phyloP scores from a whole-genome alignment of 2,329 filamentous ascomycete genomes.

The Fusarium nanum region DNA sequence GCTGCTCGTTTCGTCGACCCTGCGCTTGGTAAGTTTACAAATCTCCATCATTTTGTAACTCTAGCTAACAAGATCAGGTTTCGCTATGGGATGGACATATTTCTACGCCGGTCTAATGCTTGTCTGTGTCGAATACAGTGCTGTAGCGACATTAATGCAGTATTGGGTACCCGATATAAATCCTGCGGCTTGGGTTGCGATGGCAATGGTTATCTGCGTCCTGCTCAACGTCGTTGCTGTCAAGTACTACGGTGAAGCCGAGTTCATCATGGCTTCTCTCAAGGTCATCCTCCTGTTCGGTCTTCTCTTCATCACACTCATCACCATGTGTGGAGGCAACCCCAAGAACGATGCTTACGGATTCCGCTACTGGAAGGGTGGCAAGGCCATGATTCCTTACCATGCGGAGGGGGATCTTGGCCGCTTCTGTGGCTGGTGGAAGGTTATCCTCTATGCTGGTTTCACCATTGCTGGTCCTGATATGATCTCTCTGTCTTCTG shows the following conservation, averaged over 20 bases:
- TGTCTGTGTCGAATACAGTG: constrained; percentile 59
- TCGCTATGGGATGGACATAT: constrained; percentile 65
- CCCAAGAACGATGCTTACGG: constrained; percentile 71
- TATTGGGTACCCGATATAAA: constrained; percentile 58
- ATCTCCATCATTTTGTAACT: too few species aligned
- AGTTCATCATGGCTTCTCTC: constrained; percentile 68
- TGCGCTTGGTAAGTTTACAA: constrained; percentile 62
- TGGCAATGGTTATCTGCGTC: constrained; percentile 59
- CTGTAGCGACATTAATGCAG: constrained; percentile 58
- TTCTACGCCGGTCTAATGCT: constrained; percentile 61
- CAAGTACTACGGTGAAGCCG: constrained; percentile 58
- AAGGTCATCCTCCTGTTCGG: constrained; percentile 63
- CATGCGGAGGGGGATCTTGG: constrained; percentile 63
- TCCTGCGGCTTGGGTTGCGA: constrained; percentile 61
- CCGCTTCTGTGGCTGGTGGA: constrained; percentile 68
- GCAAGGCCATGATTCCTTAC: constrained; percentile 51
- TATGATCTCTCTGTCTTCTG: constrained; percentile 68
- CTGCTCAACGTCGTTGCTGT: constrained; percentile 61
- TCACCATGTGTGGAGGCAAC: constrained; percentile 76
- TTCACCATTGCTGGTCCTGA: constrained; percentile 77
- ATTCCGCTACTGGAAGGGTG: constrained; percentile 67
- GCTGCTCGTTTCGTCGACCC: constrained; percentile 67
- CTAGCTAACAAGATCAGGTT: constrained; percentile 48
- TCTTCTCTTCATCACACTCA: constrained; percentile 71
- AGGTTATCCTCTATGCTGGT: constrained; percentile 71